These are phyloP conservation scores for Zea mays DNA, from an alignment of 176 grass and related monocot genomes.

Conservation along the genomic window Zm-B73-REFERENCE-NAM-5.0 NC_050099.1:47113501-47114000, in stretches of 20 bases:
- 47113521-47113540: slow-evolving; percentile 67
- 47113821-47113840: slow-evolving; percentile 59
- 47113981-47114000: neutral
- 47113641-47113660: slow-evolving; percentile 77
- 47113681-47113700: slow-evolving; percentile 65
- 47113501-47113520: slow-evolving; percentile 69
- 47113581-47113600: neutral
- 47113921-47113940: slow-evolving; percentile 52
- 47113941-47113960: slow-evolving; percentile 77
- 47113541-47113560: slow-evolving; percentile 68
- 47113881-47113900: slow-evolving; percentile 52
- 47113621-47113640: slow-evolving; percentile 57
- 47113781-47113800: slow-evolving; percentile 42
- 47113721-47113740: slow-evolving; percentile 69
- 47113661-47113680: slow-evolving; percentile 70
- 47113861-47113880: slow-evolving; percentile 74
- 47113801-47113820: slow-evolving; percentile 43
- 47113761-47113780: slow-evolving; percentile 50
- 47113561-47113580: neutral
- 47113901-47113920: slow-evolving; percentile 63
- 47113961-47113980: slow-evolving; percentile 45
- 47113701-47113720: slow-evolving; percentile 77
- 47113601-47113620: slow-evolving; percentile 4
- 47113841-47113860: slow-evolving; percentile 58
- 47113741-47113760: slow-evolving; percentile 77